Evolutionary conservation across 805 yeast genomes (phyloP), one percentile per base, ranked within the genome.

Genomic region (Candida corydali): DNA sequence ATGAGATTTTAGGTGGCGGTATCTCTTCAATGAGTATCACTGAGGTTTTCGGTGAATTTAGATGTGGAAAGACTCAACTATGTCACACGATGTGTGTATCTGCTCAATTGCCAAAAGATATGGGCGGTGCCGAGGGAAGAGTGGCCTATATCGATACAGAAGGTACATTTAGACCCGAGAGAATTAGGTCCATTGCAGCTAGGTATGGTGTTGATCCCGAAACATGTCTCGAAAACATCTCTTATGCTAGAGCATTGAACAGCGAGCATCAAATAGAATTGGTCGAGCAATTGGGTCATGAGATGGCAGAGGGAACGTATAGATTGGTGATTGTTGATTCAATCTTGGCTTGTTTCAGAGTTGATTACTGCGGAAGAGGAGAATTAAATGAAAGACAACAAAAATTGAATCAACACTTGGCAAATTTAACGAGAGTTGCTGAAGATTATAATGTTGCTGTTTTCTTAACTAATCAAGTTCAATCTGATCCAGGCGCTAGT

Each of bases 51-150:
- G 50, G 50, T n/a, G 50, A 46, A 27, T 46, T 46, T 29, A 37
- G 50, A 25, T 43, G 47, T 18, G 50, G 50, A 11, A 46, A 46
- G 30, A 43, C 50, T 9, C 50, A 46, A 35, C 34, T 46, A 22
- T 46, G 50, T 27, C 50, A 46, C 25, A 46, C 50, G 2, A 29
- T 46, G 11, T 46, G 47, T 29, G 50, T 46, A 6, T 26, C 50
- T 11, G 47, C 46, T 10, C 50, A 46, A 40, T 27, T 46, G 12
- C 50, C 50, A 12, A 33, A 29, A 17, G 45, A 41, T 11, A 35
- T 44, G 41, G 50, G 50, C 15, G 50, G 50, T 14, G 47, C 39
- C n/a, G 50, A 46, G 36, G 50, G 50, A 7, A 41, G 45, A 22
- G 47, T 44, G 16, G 47, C 45, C 12, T 46, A 37, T 26, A 44